These are phyloP conservation scores for Omphalotus olearius DNA, from an alignment of 1,284 basidiomycete genomes.

Conservation along the genomic window DNA sequence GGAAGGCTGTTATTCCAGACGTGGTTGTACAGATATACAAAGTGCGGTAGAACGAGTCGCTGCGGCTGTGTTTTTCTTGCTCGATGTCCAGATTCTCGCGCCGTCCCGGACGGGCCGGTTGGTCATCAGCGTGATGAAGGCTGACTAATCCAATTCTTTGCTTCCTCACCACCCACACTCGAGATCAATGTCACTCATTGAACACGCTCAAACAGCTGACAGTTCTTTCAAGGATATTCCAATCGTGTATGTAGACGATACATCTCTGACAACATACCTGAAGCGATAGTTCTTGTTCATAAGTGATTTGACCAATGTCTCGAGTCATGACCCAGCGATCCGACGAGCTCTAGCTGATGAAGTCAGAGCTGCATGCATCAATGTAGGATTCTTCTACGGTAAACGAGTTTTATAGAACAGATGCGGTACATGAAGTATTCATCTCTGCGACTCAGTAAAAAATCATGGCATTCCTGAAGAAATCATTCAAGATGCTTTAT, in stretches of 20 bases:
- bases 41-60: slow-evolving; percentile 45
- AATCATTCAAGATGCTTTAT: slow-evolving; percentile 41
- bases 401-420: background rate
- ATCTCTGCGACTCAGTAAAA: slow-evolving; percentile 22
- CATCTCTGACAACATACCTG: background rate
- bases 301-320: slow-evolving; percentile 55
- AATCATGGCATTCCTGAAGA: slow-evolving; percentile 65
- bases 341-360: slow-evolving; percentile 48
- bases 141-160: background rate
- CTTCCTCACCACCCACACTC: background rate
- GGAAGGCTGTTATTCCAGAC: slow-evolving; percentile 27
- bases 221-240: slow-evolving; percentile 31
- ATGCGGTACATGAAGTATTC: background rate
- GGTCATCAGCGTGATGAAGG: background rate
- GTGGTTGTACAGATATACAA: slow-evolving; percentile 73
- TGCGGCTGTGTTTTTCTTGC: background rate
- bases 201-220: slow-evolving; percentile 24
- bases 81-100: too few relatives aligned
- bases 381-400: slow-evolving; percentile 83
- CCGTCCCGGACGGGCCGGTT: too few relatives aligned
- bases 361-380: slow-evolving; percentile 67
- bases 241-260: slow-evolving; percentile 28
- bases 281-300: background rate
- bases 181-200: slow-evolving; percentile 28
- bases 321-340: slow-evolving; percentile 32